Evolutionary conservation across 805 yeast genomes (phyloP).

Genomic region (Ogataea pini): DNA sequence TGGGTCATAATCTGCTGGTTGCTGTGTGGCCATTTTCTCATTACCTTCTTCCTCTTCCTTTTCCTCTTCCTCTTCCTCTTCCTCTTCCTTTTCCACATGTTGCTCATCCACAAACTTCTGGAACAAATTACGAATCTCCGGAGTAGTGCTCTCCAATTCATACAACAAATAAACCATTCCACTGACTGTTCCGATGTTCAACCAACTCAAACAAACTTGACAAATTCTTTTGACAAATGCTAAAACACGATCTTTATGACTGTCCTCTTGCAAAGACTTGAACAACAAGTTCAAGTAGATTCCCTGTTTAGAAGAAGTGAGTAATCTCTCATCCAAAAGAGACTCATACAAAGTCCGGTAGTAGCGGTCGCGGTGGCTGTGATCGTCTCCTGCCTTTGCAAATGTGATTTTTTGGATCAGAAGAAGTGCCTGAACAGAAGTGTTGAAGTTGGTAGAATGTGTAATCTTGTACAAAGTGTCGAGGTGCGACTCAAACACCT

Average conservation of each 20-base stretch:
- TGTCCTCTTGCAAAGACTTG: conserved; percentile 78
- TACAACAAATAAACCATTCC: conserved; percentile 78
- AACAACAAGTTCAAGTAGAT: conserved; percentile 83
- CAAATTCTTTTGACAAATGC: conserved; percentile 90
- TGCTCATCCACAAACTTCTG: conserved; percentile 47
- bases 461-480: conserved; percentile 86
- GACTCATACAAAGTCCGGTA: conserved; percentile 90
- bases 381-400: conserved; percentile 40
- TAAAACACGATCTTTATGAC: conserved; percentile 61
- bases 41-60: conserved; percentile 16
- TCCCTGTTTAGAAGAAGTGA: conserved; percentile 88
- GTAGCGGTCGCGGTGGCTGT: conserved; percentile 56
- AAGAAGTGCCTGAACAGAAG: conserved; percentile 88
- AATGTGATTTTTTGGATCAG: conserved; percentile 78
- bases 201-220: conserved; percentile 84
- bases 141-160: conserved; percentile 63
- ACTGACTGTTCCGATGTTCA: conserved; percentile 81
- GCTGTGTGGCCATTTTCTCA: conserved; percentile 14
- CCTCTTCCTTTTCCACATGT: conserved; percentile 46
- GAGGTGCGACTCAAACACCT: conserved; percentile 71
- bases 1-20: conserved; percentile 60
- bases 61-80: conserved; percentile 34
- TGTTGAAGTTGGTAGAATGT: conserved; percentile 90
- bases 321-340: conserved; percentile 78
- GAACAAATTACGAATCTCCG: conserved; percentile 66